These are phyloP conservation scores for Penicillium waksmanii DNA, from an alignment of 495 filamentous ascomycete genomes.

Conservation along the genomic window DNA sequence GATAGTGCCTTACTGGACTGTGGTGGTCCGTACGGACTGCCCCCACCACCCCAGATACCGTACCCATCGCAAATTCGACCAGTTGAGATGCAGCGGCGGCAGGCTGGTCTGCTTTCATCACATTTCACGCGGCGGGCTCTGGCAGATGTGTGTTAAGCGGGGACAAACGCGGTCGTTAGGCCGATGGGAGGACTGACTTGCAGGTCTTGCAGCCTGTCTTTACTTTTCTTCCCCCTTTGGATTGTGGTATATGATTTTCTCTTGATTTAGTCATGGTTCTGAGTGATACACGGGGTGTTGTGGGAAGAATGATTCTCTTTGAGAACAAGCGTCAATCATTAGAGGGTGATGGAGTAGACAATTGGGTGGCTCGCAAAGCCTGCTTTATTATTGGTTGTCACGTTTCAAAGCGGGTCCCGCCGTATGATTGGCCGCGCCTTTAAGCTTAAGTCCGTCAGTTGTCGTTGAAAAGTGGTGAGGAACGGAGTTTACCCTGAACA, in stretches of 20 bases:
- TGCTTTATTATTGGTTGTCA: slow-evolving; percentile 7
- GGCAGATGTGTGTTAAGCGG: background rate
- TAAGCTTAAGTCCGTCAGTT: slow-evolving; percentile 10
- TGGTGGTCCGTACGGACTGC: slow-evolving; percentile 26
- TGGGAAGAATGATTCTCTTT: background rate
- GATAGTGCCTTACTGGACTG: slow-evolving; percentile 29
- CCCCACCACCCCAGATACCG: slow-evolving; percentile 54
- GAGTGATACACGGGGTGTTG: background rate
- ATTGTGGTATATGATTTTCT: background rate
- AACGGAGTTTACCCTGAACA: background rate
- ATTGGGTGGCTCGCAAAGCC: slow-evolving; percentile 19
- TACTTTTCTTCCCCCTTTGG: slow-evolving; percentile 14
- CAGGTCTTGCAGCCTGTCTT: slow-evolving; percentile 35
- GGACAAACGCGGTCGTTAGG: background rate
- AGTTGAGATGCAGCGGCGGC: slow-evolving; percentile 55
- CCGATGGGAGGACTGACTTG: slow-evolving; percentile 23
- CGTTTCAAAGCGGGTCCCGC: background rate
- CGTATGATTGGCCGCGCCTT: background rate
- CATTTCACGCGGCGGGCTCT: slow-evolving; percentile 58
- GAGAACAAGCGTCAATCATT: too few relatives aligned
- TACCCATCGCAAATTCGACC: slow-evolving; percentile 63
- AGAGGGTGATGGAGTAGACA: background rate
- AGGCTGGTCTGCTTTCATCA: slow-evolving; percentile 58
- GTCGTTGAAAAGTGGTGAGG: background rate
- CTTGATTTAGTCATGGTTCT: background rate